These are phyloP conservation scores for Podaxis mareebaensis DNA, from an alignment of 768 basidiomycete genomes.

Conservation along the genomic window DNA sequence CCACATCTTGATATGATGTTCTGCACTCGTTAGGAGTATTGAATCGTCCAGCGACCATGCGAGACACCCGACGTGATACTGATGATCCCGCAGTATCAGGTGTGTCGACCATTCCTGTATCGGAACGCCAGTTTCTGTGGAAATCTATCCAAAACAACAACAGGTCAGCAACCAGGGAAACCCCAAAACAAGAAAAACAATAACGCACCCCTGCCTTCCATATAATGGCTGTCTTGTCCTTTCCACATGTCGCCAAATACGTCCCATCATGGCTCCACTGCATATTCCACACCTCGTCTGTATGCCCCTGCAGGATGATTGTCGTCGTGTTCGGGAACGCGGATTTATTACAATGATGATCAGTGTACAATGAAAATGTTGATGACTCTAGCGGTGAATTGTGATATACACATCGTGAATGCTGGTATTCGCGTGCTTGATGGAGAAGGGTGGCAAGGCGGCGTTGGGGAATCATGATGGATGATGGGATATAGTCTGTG, in stretches of 20 bases:
- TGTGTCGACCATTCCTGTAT: conserved; percentile 61
- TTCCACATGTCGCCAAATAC: conserved; percentile 84
- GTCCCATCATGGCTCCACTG: conserved; percentile 92
- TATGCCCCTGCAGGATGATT: conserved; percentile 81
- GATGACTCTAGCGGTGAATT: conserved; percentile 59
- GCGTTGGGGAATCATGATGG: conserved; percentile 89
- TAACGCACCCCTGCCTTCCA: conserved; percentile 79
- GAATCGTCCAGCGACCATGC: conserved; percentile 94
- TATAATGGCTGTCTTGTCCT: conserved; percentile 85
- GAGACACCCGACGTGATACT: conserved; percentile 74
- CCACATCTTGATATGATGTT: conserved; percentile 86
- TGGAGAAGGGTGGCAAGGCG: conserved; percentile 84
- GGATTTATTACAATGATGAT: conserved; percentile 80
- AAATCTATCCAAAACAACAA: conserved; percentile 40
- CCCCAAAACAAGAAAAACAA: conserved; percentile 8
- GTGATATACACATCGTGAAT: conserved; percentile 83
- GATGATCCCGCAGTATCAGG: conserved; percentile 71
- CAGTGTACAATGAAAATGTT: conserved; percentile 81
- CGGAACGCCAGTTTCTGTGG: conserved; percentile 34
- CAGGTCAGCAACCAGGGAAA: conserved; percentile 18
- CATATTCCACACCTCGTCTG: conserved; percentile 94
- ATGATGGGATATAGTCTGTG: conserved; percentile 84
- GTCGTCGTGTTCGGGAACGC: conserved; percentile 87
- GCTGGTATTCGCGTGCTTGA: conserved; percentile 83
- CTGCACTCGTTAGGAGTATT: conserved; percentile 80